Evolutionary conservation across 2,329 filamentous ascomycete genomes (phyloP), one percentile per base, ranked within the genome.

Genomic region (Cladorrhinum sp.): DNA sequence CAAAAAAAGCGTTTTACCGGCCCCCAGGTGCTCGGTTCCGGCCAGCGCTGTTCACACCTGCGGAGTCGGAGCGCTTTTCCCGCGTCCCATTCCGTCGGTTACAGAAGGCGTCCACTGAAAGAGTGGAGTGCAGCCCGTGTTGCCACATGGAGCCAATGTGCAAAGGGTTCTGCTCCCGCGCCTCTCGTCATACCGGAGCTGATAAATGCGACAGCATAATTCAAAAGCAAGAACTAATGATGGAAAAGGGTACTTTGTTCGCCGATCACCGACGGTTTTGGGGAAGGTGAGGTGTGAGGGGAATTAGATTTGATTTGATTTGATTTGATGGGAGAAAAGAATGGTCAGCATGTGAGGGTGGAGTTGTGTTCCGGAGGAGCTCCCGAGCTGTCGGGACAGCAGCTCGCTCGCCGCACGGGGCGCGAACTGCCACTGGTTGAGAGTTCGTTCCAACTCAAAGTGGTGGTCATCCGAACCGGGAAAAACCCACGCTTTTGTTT

Each of bases 81-180:
- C 16, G 14, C 7, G 3, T 55, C 20, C 30, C 53, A 28, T 56
- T 39, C 18, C 30, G 23, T 56, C 52, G 30, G 30, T 18, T 28
- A 23, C 56, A 57, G n/a, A 46, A 28, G 16, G 23, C 23, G 23
- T 39, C 42, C 20, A 52, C 23, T 53, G 52, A 55, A 51, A 60
- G 30, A 53, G 7, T 10, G 8, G 33, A 9, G 33, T 12, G 12
- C 7, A 12, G 8, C 3, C 14, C 12, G 14, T 16, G 33, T 4
- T 28, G 26, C 26, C 26, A 28, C 26, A 28, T 28, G 26, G n/a
- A n/a, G n/a, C n/a, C n/a, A n/a, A 30, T 30, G 26, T 10, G 26
- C 26, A 10, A 30, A 30, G 26, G 26, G 33, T 36, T 36, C 12
- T 28, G 26, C 4, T 9, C 12, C 12, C 14, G 12, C 33, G 14